Conservation (phyloP, 345 rosid genomes). For the Hibiscus syriacus region DNA sequence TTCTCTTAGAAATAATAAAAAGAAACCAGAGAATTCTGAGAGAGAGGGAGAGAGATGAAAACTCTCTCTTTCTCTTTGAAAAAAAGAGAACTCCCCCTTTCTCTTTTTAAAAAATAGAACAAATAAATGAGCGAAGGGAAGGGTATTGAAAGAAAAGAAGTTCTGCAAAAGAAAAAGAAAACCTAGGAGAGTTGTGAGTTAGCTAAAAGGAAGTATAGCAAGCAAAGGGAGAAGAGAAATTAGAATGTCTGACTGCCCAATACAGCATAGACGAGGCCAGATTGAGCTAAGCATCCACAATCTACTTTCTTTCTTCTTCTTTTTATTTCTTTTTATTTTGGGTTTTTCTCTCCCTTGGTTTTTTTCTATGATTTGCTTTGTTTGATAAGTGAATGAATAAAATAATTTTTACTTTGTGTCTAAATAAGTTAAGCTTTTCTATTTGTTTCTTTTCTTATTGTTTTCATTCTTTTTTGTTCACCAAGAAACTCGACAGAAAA, state of each 20-base stretch:
- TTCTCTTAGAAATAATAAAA: not conserved
- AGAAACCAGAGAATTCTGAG: slow-evolving; percentile 4
- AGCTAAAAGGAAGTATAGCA: slow-evolving; percentile 11
- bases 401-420: too few relatives aligned
- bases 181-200: slow-evolving; percentile 19
- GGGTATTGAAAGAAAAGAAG: slow-evolving; percentile 7
- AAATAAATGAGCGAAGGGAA: slow-evolving; percentile 1
- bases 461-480: too few relatives aligned
- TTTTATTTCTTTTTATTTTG: slow-evolving; percentile 22
- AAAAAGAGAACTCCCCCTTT: not conserved
- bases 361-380: too few relatives aligned
- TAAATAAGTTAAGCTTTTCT: too few relatives aligned
- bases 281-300: slow-evolving; percentile 34
- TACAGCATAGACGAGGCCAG: slow-evolving; percentile 44
- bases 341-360: not conserved
- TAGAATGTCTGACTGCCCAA: slow-evolving; percentile 25
- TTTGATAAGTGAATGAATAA: too few relatives aligned
- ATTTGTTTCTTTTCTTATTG: too few relatives aligned
- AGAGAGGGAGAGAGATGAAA: too few relatives aligned
- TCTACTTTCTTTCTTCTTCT: slow-evolving; percentile 8
- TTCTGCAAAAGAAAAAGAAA: slow-evolving; percentile 12
- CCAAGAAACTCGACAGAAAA: too few relatives aligned
- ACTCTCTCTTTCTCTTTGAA: not conserved
- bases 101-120: not conserved
- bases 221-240: slow-evolving; percentile 3